A percentile compares a stretch with the other conserved stretches of the same genome.
Evolutionary conservation across 2,329 filamentous ascomycete genomes (phyloP).

Genomic region (Aspergillus aculeatinus): DNA sequence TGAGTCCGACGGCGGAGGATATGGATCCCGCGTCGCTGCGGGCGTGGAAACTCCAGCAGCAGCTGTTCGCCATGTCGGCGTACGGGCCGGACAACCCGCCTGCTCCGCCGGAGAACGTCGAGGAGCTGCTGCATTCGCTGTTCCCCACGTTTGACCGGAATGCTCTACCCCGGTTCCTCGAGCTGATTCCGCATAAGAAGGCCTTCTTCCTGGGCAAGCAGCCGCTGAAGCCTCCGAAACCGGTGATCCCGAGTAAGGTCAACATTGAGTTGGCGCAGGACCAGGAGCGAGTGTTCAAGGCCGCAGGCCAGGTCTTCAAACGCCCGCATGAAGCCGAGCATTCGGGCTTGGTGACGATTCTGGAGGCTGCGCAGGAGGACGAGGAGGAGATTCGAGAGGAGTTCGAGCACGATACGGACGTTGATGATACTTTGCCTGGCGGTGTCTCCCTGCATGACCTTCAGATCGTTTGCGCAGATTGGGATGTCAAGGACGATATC

Average conservation of each 20-base stretch:
- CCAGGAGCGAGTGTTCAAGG: conserved; percentile 79
- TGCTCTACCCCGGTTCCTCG: conserved; percentile 73
- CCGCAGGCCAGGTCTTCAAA: conserved; percentile 62
- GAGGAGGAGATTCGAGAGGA: conserved; percentile 52
- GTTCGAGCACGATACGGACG: conserved; percentile 54
- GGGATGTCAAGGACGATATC: conserved; percentile 64
- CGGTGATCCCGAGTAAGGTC: conserved; percentile 81
- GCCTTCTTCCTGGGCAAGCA: conserved; percentile 76
- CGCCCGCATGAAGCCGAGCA: conserved; percentile 53
- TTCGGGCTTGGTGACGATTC: conserved; percentile 54
- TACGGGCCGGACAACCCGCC: conserved; percentile 60
- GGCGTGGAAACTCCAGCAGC: conserved; percentile 48
- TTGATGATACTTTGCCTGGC: conserved; percentile 64
- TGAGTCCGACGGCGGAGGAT: conserved; percentile 33
- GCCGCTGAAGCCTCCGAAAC: conserved; percentile 74
- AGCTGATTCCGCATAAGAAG: conserved; percentile 77
- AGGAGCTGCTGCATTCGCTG: conserved; percentile 73
- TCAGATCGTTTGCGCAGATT: conserved; percentile 81
- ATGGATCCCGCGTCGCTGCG: conserved; percentile 44
- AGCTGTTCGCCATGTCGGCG: conserved; percentile 47
- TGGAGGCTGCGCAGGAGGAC: conserved; percentile 47
- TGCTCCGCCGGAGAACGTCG: conserved; percentile 67
- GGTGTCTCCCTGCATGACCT: conserved; percentile 79
- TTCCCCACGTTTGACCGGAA: conserved; percentile 80
- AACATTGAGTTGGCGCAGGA: conserved; percentile 82